phyloP scores from a whole-genome alignment of 495 filamentous ascomycete species.

The Penicillium pancosmium region DNA sequence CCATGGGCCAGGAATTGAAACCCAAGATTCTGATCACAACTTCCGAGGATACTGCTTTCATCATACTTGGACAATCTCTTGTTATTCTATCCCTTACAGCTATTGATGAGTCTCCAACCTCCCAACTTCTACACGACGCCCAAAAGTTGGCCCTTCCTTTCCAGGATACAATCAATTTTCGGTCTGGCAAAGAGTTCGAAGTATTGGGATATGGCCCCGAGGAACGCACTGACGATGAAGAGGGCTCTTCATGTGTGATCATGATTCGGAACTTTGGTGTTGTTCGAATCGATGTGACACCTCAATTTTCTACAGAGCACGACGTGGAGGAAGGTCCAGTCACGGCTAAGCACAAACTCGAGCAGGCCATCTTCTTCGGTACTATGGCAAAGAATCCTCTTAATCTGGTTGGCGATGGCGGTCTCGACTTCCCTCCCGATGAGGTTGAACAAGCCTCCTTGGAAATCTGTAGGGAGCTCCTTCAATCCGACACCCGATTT shows the following conservation, averaged over 20 bases:
- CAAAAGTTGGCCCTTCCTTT: slow-evolving; percentile 60
- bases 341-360: slow-evolving; percentile 83
- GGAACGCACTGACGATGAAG: slow-evolving; percentile 28
- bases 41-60: slow-evolving; percentile 77
- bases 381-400: slow-evolving; percentile 77
- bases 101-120: slow-evolving; percentile 63
- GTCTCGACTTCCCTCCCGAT: slow-evolving; percentile 60
- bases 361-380: slow-evolving; percentile 93
- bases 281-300: slow-evolving; percentile 62
- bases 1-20: slow-evolving; percentile 44
- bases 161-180: slow-evolving; percentile 83
- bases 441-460: slow-evolving; percentile 81
- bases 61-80: slow-evolving; percentile 75
- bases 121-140: slow-evolving; percentile 68
- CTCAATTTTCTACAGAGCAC: slow-evolving; percentile 27
- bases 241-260: slow-evolving; percentile 67
- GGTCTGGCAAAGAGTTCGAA: slow-evolving; percentile 58
- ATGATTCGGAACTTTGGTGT: slow-evolving; percentile 80
- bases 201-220: slow-evolving; percentile 52
- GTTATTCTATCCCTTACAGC: slow-evolving; percentile 70
- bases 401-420: slow-evolving; percentile 67
- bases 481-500: slow-evolving; percentile 71
- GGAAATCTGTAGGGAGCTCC: slow-evolving; percentile 77
- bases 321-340: slow-evolving; percentile 48
- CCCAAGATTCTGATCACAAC: slow-evolving; percentile 77